Percentiles rank a stretch among this genome's conserved stretches.
phyloP scores from a whole-genome alignment of 1,139 yeast genomes.

The Geotrichum carabidarum region DNA sequence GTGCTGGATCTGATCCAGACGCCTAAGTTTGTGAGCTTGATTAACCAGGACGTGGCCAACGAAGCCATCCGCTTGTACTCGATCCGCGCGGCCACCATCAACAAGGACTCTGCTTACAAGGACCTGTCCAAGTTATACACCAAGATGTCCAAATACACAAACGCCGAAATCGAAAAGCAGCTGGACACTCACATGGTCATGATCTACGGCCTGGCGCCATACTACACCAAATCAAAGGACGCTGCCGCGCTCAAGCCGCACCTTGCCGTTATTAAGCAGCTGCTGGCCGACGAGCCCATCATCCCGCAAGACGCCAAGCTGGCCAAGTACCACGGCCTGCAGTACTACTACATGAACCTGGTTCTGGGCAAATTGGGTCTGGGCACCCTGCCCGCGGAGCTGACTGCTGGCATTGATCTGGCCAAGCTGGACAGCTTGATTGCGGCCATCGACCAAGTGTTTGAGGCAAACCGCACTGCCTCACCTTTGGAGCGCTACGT shows the following conservation, averaged over 20 bases:
- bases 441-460: slow-evolving; percentile 3
- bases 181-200: slow-evolving; percentile 16
- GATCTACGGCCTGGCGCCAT: slow-evolving; percentile 18
- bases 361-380: slow-evolving; percentile 18
- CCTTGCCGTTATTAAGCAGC: slow-evolving; percentile 1
- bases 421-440: slow-evolving; percentile 10
- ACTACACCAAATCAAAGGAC: neutral
- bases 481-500: slow-evolving; percentile 18
- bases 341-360: slow-evolving; percentile 14
- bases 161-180: neutral
- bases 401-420: slow-evolving; percentile 9
- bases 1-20: slow-evolving; percentile 15
- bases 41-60: slow-evolving; percentile 10
- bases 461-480: slow-evolving; percentile 5
- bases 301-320: slow-evolving; percentile 6
- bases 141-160: slow-evolving; percentile 2
- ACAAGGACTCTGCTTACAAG: slow-evolving; percentile 8
- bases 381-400: slow-evolving; percentile 4
- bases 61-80: slow-evolving; percentile 18
- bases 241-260: neutral
- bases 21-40: neutral
- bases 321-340: slow-evolving; percentile 6
- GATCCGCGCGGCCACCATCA: slow-evolving; percentile 18
- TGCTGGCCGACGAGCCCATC: slow-evolving; percentile 1
- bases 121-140: slow-evolving; percentile 13